Evolutionary conservation across 345 rosid genomes (phyloP), one percentile per base, ranked within the genome.

Genomic region (Aquilaria sinensis): DNA sequence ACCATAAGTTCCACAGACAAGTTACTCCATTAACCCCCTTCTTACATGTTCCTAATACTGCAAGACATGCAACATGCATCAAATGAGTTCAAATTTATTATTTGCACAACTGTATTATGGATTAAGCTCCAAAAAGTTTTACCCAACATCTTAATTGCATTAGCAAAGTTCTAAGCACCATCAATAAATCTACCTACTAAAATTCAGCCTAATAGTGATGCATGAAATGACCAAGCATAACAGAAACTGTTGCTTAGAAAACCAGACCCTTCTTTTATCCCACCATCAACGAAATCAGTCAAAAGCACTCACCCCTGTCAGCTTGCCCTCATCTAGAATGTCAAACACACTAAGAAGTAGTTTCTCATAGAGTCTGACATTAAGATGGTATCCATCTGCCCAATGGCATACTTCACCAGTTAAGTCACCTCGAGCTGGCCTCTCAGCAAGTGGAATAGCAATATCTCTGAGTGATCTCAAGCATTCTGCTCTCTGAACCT

Each of bases 331-430:
- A 69, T 94, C 95, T 78, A 94, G 75, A 53, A 86, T 80, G 81
- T 88, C 93, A 74, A 94, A 90, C 76, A 94, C 88, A 63, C 99
- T 81, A 72, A 82, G 85, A 62, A 94, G 97, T 69, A 94, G 80
- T 72, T 90, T 94, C 75, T 90, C 95, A 52, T 90, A 94, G 37
- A 94, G 79, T 72, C 85, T 90, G 68, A 88, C 85, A 72, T 94
- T 94, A 66, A 94, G 77, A 80, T 85, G 96, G 74, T 90, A 90
- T 41, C 97, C 96, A 86, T 94, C 99, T 52, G 96, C 96, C 99
- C 97, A 90, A 66, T 94, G 99, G 85, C 95, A 88, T 47, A 94
- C 89, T 86, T 90, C 95, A 72, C 99, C 99, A 47, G 99, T 88
- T 75, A 90, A 84, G 82, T 94, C 99, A 76, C 95, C 96, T 56